Evolutionary conservation across 169 alveolate genomes (phyloP).

Genomic region (Cytauxzoon felis): DNA sequence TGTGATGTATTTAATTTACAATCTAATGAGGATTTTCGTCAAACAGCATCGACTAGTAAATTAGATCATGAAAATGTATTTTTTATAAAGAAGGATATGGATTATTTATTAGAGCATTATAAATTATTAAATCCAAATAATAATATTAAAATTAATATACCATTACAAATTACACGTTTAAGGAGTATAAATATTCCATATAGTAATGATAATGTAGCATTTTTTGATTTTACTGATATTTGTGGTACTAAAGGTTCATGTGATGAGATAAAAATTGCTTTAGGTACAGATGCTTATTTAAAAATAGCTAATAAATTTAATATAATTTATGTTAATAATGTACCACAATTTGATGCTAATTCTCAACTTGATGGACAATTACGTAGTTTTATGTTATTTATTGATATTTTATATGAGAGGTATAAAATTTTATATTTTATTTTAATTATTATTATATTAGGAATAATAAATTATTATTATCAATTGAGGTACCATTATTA

Average conservation of each 20-base stretch:
- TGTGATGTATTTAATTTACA: conserved; percentile 53
- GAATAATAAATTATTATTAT: conserved; percentile 4
- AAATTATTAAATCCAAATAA: not conserved
- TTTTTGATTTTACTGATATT: conserved; percentile 25
- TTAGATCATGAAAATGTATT: not conserved
- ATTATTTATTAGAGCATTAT: not conserved
- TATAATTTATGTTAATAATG: conserved; percentile 28
- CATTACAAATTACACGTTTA: conserved; percentile 34
- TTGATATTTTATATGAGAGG: conserved; percentile 55
- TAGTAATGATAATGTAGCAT: conserved; percentile 30
- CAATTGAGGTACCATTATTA: conserved; percentile 19
- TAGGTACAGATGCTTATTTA: conserved; percentile 47
- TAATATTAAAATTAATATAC: not conserved
- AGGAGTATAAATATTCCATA: conserved; percentile 22
- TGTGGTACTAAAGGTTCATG: conserved; percentile 15
- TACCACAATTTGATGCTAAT: conserved; percentile 53
- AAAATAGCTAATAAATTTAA: conserved; percentile 10
- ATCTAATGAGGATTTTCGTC: conserved; percentile 42
- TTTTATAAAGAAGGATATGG: not conserved
- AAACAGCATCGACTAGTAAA: not conserved
- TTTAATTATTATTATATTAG: conserved; percentile 1
- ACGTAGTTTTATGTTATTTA: conserved; percentile 43
- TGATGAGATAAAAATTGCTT: conserved; percentile 1
- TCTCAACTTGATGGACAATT: conserved; percentile 23
- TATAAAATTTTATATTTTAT: not conserved